Evolutionary conservation across 345 rosid species (phyloP).

Genomic region (Raphanus sativus): DNA sequence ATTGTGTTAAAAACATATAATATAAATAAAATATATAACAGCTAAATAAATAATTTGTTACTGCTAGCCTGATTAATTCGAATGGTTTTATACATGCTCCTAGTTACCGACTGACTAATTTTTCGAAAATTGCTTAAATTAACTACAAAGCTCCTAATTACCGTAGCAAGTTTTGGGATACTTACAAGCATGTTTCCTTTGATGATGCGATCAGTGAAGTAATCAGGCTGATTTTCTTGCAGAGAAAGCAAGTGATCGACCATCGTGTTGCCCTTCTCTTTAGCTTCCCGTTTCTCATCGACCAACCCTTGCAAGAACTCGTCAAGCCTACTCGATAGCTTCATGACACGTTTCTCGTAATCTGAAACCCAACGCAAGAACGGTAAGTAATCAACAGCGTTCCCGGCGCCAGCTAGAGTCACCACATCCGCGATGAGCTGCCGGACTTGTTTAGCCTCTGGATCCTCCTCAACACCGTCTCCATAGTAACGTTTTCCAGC

Average conservation of each 20-base stretch:
- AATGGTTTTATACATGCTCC: no score
- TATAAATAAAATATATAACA: background rate
- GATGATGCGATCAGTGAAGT: conserved; percentile 5
- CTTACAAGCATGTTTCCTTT: conserved; percentile 4
- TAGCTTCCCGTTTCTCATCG: background rate
- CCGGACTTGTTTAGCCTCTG: background rate
- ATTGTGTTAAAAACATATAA: background rate
- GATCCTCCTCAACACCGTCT: conserved; percentile 1
- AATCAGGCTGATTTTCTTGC: background rate
- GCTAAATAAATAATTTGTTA: background rate
- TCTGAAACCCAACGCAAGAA: conserved; percentile 1
- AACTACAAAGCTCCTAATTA: background rate
- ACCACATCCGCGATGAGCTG: background rate
- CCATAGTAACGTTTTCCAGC: conserved; percentile 5
- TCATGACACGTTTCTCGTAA: background rate
- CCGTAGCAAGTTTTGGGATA: background rate
- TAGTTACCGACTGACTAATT: no score
- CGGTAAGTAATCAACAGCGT: conserved; percentile 3
- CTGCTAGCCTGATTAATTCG: no score
- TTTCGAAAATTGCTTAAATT: no score
- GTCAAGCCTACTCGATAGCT: background rate
- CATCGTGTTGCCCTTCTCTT: background rate
- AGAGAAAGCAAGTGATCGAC: conserved; percentile 1
- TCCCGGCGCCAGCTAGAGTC: background rate
- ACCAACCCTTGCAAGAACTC: conserved; percentile 2